Evolutionary conservation across 805 yeast species (phyloP), one percentile per base, ranked within the genome.

Genomic region (Kuraishia piskuri): DNA sequence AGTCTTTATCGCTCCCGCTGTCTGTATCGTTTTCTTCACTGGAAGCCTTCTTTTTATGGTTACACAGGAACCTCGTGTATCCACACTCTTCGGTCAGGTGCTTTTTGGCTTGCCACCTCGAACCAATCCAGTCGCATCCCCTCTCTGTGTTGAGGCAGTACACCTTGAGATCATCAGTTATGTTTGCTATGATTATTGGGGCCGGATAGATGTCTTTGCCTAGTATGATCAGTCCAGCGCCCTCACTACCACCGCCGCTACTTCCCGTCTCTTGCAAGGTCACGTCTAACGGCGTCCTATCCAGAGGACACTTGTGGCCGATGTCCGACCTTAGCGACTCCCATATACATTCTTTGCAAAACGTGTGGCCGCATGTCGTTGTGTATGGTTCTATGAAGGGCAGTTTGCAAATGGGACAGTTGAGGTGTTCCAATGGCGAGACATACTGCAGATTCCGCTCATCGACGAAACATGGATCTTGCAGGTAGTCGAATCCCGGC

Each of bases 361-460:
- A 84, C 0, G 86, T 81, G 61, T 84, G 90, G 1, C 87, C 86
- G 66, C 90, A 84, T 1, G 72, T 63, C 1, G 90, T 85, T 5
- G 84, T 78, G 56, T 76, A 69, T 0, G 90, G 90, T 37, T 73
- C 72, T 7, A 81, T 72, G 56, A 84, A 78, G 4, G 87, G 86
- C 45, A 77, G 76, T 55, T 80, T 83, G 64, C 90, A 84, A n/a
- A 84, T 79, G 2, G 90, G 88, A 58, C 90, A 78, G 44, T 60
- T 60, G 37, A 70, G 55, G 54, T 70, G 72, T 22, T 68, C 71
- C 1, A 64, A 56, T 3, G 61, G 53, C 2, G 61, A 50, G 4
- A 61, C 50, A 52, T 68, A 69, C 2, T 51, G 53, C 17, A 68
- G 46, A 2, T 62, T 23, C 22, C 66, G 51, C 40, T 64, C 22